These are phyloP conservation scores for Xylaria sp. DNA, from an alignment of 2,329 filamentous ascomycete genomes.

Conservation along the genomic window DNA sequence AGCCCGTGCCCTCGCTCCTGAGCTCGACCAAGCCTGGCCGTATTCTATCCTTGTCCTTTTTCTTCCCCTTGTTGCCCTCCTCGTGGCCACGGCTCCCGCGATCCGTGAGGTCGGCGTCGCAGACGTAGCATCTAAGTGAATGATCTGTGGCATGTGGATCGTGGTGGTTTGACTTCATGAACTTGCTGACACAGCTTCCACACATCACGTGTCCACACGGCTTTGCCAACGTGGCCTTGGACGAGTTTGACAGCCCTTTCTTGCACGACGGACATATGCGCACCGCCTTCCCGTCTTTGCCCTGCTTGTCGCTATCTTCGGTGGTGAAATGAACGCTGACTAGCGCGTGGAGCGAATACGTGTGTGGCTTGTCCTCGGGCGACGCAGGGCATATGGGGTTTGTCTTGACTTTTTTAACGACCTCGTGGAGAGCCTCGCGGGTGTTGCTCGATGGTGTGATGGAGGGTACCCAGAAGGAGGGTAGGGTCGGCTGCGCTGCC, in stretches of 20 bases:
- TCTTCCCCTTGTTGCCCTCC: conserved; percentile 54
- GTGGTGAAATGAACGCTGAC: conserved; percentile 81
- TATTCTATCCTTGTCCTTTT: conserved; percentile 64
- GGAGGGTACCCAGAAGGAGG: conserved; percentile 93
- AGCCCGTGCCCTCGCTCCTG: conserved; percentile 88
- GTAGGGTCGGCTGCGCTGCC: conserved; percentile 73
- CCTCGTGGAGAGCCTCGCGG: conserved; percentile 64
- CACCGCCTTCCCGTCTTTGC: conserved; percentile 39
- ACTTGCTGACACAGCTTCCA: conserved; percentile 83
- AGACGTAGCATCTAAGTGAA: conserved; percentile 81
- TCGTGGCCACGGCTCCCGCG: conserved; percentile 40
- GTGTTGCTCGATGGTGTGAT: conserved; percentile 76
- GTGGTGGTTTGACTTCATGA: conserved; percentile 71
- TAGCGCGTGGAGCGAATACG: conserved; percentile 80
- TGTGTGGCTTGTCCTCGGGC: conserved; percentile 71
- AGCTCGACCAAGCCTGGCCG: conserved; percentile 81
- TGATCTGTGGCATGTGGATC: conserved; percentile 62
- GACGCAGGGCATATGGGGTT: conserved; percentile 82
- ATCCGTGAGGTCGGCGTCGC: conserved; percentile 75
- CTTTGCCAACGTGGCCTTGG: conserved; percentile 83
- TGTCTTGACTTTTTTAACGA: conserved; percentile 71
- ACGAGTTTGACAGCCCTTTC: conserved; percentile 82
- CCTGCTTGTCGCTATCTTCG: conserved; percentile 58
- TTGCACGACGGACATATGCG: conserved; percentile 85
- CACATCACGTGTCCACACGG: conserved; percentile 94